Conservation (phyloP, 129 eudicot genomes). For the Calendula officinalis region DNA sequence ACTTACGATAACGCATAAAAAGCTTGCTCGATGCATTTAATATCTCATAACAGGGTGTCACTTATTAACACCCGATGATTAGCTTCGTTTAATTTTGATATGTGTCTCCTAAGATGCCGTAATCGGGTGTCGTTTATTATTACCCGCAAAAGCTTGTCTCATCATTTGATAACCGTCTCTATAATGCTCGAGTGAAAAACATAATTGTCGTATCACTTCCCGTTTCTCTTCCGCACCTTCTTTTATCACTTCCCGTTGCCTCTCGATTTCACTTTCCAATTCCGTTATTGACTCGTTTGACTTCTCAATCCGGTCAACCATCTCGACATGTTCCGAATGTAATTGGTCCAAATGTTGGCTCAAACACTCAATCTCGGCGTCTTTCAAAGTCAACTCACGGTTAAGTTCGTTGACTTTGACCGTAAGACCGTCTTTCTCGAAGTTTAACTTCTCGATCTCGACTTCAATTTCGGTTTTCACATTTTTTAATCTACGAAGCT, state of each 20-base stretch:
- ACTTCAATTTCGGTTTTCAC: slow-evolving; percentile 50
- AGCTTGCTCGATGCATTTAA: background rate
- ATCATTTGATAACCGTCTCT: slow-evolving; percentile 62
- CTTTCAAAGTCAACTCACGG: slow-evolving; percentile 35
- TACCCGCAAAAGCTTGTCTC: slow-evolving; percentile 52
- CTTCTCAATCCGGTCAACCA: slow-evolving; percentile 46
- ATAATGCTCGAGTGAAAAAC: slow-evolving; percentile 82
- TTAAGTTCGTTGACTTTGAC: slow-evolving; percentile 27
- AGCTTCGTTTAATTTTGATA: background rate
- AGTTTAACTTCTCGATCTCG: slow-evolving; percentile 52
- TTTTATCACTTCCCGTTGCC: slow-evolving; percentile 38
- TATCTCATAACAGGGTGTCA: background rate
- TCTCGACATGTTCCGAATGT: slow-evolving; percentile 52
- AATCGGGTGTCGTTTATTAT: slow-evolving; percentile 46
- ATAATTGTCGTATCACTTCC: slow-evolving; percentile 83
- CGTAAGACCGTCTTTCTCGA: slow-evolving; percentile 30
- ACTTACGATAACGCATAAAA: slow-evolving; percentile 6
- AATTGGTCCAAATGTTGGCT: slow-evolving; percentile 53
- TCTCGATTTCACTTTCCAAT: slow-evolving; percentile 49
- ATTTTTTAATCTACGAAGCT: slow-evolving; percentile 45
- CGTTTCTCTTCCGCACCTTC: slow-evolving; percentile 89
- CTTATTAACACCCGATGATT: slow-evolving; percentile 8
- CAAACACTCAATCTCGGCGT: slow-evolving; percentile 32
- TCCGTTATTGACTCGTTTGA: slow-evolving; percentile 37
- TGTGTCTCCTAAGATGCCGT: slow-evolving; percentile 21